These are phyloP conservation scores for Globisporangium apiculatum DNA, from an alignment of 352 stramenopile genomes.

Conservation along the genomic window DNA sequence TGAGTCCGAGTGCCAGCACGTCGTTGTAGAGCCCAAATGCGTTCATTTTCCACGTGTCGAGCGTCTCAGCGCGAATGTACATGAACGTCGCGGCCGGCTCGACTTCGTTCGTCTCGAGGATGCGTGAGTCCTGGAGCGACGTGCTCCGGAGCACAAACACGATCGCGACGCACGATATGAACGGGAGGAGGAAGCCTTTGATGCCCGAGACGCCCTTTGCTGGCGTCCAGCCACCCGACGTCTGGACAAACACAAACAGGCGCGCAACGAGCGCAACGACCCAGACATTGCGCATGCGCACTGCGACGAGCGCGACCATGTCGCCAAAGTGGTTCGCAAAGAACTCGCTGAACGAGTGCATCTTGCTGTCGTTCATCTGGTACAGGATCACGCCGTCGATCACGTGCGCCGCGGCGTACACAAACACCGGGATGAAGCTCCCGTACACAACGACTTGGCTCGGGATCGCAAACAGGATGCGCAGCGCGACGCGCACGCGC, in stretches of 20 bases:
- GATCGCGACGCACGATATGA: slow-evolving; percentile 20
- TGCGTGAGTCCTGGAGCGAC: slow-evolving; percentile 26
- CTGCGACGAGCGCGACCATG: slow-evolving; percentile 28
- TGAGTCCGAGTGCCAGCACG: slow-evolving; percentile 32
- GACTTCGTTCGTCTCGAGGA: slow-evolving; percentile 48
- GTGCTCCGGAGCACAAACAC: slow-evolving; percentile 16
- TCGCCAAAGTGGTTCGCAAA: slow-evolving; percentile 26
- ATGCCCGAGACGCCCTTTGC: slow-evolving; percentile 33
- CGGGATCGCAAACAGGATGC: slow-evolving; percentile 37
- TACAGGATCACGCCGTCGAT: slow-evolving; percentile 48
- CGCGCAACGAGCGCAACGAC: slow-evolving; percentile 35
- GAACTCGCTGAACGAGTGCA: slow-evolving; percentile 20
- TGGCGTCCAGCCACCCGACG: slow-evolving; percentile 41
- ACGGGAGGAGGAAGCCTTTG: slow-evolving; percentile 30
- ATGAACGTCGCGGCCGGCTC: slow-evolving; percentile 47
- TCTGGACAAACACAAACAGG: slow-evolving; percentile 38
- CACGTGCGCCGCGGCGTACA: slow-evolving; percentile 39
- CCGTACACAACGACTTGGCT: slow-evolving; percentile 47
- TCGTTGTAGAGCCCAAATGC: slow-evolving; percentile 46
- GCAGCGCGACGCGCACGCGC: slow-evolving; percentile 13
- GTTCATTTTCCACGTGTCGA: slow-evolving; percentile 57
- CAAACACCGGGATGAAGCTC: slow-evolving; percentile 38
- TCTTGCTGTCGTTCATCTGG: slow-evolving; percentile 35
- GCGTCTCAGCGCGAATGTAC: slow-evolving; percentile 40
- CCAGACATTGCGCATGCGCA: slow-evolving; percentile 49